Conservation (phyloP, 1,139 yeast species). For the Hemisphaericaspora xylofermentans region DNA sequence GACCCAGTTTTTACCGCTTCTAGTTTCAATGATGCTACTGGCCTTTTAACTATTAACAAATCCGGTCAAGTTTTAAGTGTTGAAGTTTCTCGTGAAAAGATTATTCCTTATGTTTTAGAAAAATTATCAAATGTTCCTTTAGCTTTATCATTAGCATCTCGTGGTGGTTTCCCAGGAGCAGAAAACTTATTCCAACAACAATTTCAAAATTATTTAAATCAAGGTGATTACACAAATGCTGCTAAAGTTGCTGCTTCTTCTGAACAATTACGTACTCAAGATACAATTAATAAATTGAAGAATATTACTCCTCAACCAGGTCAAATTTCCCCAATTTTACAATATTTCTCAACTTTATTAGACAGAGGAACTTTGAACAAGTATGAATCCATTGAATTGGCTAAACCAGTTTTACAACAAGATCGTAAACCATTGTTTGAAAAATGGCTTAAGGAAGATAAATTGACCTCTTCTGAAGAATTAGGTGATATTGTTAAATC, state of each 20-base stretch:
- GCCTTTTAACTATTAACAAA: conserved; percentile 91
- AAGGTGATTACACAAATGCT: conserved; percentile 88
- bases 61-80: conserved; percentile 94
- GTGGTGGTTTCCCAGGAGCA: conserved; percentile 98
- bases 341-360: conserved; percentile 86
- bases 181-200: conserved; percentile 89
- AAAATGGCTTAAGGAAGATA: conserved; percentile 95
- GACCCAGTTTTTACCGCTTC: conserved; percentile 95
- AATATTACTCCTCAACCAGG: conserved; percentile 95
- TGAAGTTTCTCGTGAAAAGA: conserved; percentile 79
- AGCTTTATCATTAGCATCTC: conserved; percentile 85
- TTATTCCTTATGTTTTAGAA: conserved; percentile 86
- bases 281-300: conserved; percentile 90
- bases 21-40: conserved; percentile 67
- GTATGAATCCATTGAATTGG: conserved; percentile 92
- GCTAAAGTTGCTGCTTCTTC: conserved; percentile 98
- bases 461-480: conserved; percentile 91
- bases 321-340: conserved; percentile 88
- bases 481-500: conserved; percentile 95
- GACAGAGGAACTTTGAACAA: conserved; percentile 93
- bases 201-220: conserved; percentile 78
- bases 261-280: conserved; percentile 90
- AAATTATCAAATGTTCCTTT: conserved; percentile 83
- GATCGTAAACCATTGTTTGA: conserved; percentile 92
- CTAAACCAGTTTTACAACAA: conserved; percentile 93